phyloP scores from a whole-genome alignment of 176 grass and related monocot species.

The Oryza glaberrima region DNA sequence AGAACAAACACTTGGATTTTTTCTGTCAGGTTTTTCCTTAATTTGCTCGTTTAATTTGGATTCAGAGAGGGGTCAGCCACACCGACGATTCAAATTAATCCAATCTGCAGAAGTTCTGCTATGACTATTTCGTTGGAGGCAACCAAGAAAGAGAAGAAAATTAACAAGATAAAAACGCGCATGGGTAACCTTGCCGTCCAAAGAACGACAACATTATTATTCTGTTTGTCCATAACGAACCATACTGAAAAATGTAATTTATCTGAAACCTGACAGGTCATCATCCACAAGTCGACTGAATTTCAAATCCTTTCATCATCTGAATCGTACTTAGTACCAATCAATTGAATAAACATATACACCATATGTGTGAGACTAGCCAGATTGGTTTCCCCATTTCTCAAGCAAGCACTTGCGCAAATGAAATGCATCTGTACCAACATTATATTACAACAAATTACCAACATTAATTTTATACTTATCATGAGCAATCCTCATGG shows the following conservation, averaged over 20 bases:
- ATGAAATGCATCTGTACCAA: not conserved
- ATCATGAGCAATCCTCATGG: not conserved
- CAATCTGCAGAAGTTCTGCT: not conserved
- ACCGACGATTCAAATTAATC: not conserved
- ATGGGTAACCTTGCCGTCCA: constrained; percentile 15
- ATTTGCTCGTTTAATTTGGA: not conserved
- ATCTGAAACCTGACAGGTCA: not conserved
- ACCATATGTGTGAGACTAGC: not conserved
- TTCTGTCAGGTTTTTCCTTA: not conserved
- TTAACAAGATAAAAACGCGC: not conserved
- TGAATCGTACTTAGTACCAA: not conserved
- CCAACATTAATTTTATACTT: not conserved
- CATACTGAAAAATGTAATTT: not conserved
- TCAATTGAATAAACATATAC: not conserved
- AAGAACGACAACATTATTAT: constrained; percentile 37
- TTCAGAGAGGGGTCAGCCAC: not conserved
- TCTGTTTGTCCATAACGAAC: not conserved
- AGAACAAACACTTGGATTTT: not conserved
- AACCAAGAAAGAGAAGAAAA: not conserved
- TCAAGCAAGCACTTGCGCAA: constrained; percentile 4
- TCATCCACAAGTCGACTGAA: not conserved
- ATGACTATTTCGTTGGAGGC: not conserved
- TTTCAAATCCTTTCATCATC: constrained; percentile 6
- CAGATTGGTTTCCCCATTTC: not conserved
- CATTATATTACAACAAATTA: not conserved